Evolutionary conservation across 2,329 filamentous ascomycete species (phyloP).

Genomic region (Triangularia setosa): DNA sequence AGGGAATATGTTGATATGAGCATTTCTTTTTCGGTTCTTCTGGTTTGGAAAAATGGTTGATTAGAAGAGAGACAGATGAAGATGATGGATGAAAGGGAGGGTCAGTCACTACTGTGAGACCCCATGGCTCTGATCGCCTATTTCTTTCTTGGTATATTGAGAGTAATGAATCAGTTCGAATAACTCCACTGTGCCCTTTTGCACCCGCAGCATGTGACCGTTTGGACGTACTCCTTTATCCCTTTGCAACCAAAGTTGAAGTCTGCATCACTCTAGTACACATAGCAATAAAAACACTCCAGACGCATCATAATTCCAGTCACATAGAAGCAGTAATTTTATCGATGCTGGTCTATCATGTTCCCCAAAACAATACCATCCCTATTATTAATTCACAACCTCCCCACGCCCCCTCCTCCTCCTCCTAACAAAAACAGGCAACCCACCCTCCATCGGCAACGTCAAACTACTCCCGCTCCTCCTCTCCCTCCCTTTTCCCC

Average conservation of each 20-base stretch:
- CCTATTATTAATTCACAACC: too few species aligned
- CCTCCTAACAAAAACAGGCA: slow-evolving; percentile 43
- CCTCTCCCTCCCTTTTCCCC: slow-evolving; percentile 41
- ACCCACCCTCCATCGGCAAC: slow-evolving; percentile 58
- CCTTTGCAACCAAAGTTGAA: too few species aligned
- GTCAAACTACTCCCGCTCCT: slow-evolving; percentile 59
- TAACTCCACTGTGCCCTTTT: not conserved
- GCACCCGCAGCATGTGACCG: too few species aligned
- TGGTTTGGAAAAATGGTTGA: not conserved
- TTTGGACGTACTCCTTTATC: too few species aligned
- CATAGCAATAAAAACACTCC: too few species aligned
- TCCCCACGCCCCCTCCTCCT: slow-evolving; percentile 6
- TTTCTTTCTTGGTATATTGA: not conserved
- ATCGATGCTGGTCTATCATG: too few species aligned
- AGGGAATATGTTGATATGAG: not conserved
- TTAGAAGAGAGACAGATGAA: not conserved
- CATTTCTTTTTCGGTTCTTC: not conserved
- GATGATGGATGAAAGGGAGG: not conserved
- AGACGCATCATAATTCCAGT: too few species aligned
- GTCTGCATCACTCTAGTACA: too few species aligned
- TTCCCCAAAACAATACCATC: too few species aligned
- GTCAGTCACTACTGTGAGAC: not conserved
- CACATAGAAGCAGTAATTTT: too few species aligned
- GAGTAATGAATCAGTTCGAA: not conserved
- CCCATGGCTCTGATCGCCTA: not conserved